These are phyloP conservation scores for Diplogelasinospora grovesii DNA, from an alignment of 495 filamentous ascomycete genomes.

Conservation along the genomic window DNA sequence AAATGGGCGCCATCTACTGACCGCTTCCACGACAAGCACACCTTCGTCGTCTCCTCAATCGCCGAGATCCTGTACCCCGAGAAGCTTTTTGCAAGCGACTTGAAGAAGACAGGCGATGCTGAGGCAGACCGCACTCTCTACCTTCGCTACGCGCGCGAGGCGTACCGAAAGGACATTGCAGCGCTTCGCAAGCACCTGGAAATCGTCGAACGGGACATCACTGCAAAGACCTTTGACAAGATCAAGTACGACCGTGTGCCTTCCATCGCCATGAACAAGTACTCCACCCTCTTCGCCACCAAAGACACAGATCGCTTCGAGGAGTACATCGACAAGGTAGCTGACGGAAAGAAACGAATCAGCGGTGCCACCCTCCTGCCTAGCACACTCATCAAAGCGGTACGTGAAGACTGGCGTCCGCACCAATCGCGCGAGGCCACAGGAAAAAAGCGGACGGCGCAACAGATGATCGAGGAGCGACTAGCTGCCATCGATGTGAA, in stretches of 20 bases:
- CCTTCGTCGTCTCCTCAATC: slow-evolving; percentile 39
- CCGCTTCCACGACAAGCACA: slow-evolving; percentile 44
- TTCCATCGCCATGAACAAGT: slow-evolving; percentile 42
- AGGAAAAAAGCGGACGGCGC: slow-evolving; percentile 1
- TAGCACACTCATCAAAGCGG: slow-evolving; percentile 25
- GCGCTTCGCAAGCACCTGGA: slow-evolving; percentile 36
- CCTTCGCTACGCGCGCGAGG: slow-evolving; percentile 39
- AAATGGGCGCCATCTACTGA: slow-evolving; percentile 44
- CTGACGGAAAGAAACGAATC: slow-evolving; percentile 25
- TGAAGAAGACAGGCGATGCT: slow-evolving; percentile 4
- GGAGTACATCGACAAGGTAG: slow-evolving; percentile 34
- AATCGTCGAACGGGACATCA: slow-evolving; percentile 40
- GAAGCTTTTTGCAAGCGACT: background rate
- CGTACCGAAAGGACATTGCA: slow-evolving; percentile 33
- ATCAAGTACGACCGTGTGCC: slow-evolving; percentile 45
- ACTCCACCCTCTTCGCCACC: slow-evolving; percentile 30
- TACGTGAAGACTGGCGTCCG: background rate
- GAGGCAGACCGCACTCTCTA: slow-evolving; percentile 32
- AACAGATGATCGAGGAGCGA: slow-evolving; percentile 7
- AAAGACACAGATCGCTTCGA: slow-evolving; percentile 39
- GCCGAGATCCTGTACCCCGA: slow-evolving; percentile 39
- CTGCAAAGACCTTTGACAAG: slow-evolving; percentile 25
- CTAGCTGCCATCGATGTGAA: slow-evolving; percentile 10
- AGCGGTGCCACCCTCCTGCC: slow-evolving; percentile 41
- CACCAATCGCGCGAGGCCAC: background rate